phyloP scores from a whole-genome alignment of 148 eudicot species.

The Cornus suecica region DNA sequence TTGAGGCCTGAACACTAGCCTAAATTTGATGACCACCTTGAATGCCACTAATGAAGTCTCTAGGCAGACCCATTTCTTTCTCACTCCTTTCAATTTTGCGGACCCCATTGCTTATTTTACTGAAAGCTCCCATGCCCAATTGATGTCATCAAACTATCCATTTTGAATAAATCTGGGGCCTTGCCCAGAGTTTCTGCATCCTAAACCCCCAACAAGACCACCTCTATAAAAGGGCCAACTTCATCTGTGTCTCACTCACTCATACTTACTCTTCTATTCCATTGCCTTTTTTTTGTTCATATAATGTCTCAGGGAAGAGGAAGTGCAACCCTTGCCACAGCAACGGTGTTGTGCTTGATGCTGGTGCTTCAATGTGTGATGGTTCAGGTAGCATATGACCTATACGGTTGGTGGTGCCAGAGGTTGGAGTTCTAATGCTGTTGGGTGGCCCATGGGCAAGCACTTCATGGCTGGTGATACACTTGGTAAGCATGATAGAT shows the following conservation, averaged over 20 bases:
- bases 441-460: constrained; percentile 51
- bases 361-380: constrained; percentile 18
- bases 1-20: too few species aligned
- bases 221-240: constrained; percentile 11
- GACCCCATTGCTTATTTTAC: too few species aligned
- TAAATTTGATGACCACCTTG: too few species aligned
- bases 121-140: neutral
- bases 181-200: neutral
- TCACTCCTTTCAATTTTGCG: too few species aligned
- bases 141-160: too few species aligned
- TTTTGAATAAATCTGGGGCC: too few species aligned
- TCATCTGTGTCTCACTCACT: neutral
- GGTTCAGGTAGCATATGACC: constrained; percentile 51
- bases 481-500: constrained; percentile 48
- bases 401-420: too few species aligned
- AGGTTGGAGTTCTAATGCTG: too few species aligned
- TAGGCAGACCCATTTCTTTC: too few species aligned
- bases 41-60: neutral
- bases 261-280: neutral
- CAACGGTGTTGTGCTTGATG: constrained; percentile 15
- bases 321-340: constrained; percentile 34
- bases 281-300: neutral
- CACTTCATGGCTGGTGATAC: constrained; percentile 50
- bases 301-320: constrained; percentile 52
- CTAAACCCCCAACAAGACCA: neutral